Conservation (phyloP, 2,329 filamentous ascomycete genomes). For the Paraphoma sp. region DNA sequence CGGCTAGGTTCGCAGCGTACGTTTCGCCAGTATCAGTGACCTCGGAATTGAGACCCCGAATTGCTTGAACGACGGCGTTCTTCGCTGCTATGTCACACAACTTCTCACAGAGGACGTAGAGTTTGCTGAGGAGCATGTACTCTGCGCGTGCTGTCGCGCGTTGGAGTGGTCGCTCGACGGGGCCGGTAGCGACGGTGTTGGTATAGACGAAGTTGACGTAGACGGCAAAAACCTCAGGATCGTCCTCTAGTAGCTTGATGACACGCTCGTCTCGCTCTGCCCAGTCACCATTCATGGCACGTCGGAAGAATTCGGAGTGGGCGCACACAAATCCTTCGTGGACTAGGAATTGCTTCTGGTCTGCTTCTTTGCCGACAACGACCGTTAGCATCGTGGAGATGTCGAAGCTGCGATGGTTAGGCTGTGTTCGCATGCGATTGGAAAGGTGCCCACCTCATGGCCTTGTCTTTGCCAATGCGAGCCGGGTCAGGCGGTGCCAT, state of each 20-base stretch:
- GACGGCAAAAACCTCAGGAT: conserved; percentile 3
- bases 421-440: no score
- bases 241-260: neutral
- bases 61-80: neutral
- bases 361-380: neutral
- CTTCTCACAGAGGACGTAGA: neutral
- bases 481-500: no score
- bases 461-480: no score
- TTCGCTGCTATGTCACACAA: neutral
- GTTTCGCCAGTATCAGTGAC: neutral
- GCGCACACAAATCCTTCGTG: conserved; percentile 2
- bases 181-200: neutral
- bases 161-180: neutral
- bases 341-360: neutral
- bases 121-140: neutral
- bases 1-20: neutral
- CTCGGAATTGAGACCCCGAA: neutral
- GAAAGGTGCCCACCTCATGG: no score
- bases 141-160: neutral
- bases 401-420: neutral
- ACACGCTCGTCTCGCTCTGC: neutral
- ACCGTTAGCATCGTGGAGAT: neutral
- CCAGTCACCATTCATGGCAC: conserved; percentile 3
- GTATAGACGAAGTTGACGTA: conserved; percentile 8
- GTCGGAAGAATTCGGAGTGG: conserved; percentile 3